Percentiles rank a stretch among this genome's conserved stretches.
These are phyloP conservation scores for Fonsecaea nubica DNA, from an alignment of 2,329 filamentous ascomycete species.

Conservation along the genomic window DNA sequence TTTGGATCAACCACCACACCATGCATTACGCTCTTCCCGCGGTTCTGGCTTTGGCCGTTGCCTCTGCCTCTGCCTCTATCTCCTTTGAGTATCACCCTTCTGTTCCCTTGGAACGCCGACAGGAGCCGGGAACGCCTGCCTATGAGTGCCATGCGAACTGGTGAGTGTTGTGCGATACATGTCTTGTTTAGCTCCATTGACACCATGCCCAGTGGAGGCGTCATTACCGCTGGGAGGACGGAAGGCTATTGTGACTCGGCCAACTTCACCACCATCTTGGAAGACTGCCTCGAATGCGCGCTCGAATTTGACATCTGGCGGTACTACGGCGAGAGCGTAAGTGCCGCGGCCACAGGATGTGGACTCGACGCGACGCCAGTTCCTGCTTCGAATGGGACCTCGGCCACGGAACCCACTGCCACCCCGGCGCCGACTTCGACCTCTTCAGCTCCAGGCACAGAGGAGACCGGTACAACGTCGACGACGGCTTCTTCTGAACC, in stretches of 20 bases:
- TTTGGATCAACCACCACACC: slow-evolving; percentile 8
- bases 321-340: slow-evolving; percentile 51
- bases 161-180: slow-evolving; percentile 30
- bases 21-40: slow-evolving; percentile 26
- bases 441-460: slow-evolving; percentile 20
- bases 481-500: not conserved
- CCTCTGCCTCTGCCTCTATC: slow-evolving; percentile 17
- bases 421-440: slow-evolving; percentile 39
- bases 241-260: slow-evolving; percentile 42
- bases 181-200: not conserved
- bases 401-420: slow-evolving; percentile 27
- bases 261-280: slow-evolving; percentile 42
- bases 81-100: slow-evolving; percentile 23
- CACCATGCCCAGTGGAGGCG: slow-evolving; percentile 38
- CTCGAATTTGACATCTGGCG: slow-evolving; percentile 54
- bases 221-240: slow-evolving; percentile 40
- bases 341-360: slow-evolving; percentile 45
- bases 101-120: slow-evolving; percentile 30
- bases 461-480: slow-evolving; percentile 1
- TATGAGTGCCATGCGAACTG: slow-evolving; percentile 48
- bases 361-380: slow-evolving; percentile 37
- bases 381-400: slow-evolving; percentile 23
- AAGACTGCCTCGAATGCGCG: slow-evolving; percentile 52
- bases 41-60: slow-evolving; percentile 21
- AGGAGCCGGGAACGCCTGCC: slow-evolving; percentile 42